Conservation (phyloP, 1,284 basidiomycete genomes). For the Microbotryum intermedium region DNA sequence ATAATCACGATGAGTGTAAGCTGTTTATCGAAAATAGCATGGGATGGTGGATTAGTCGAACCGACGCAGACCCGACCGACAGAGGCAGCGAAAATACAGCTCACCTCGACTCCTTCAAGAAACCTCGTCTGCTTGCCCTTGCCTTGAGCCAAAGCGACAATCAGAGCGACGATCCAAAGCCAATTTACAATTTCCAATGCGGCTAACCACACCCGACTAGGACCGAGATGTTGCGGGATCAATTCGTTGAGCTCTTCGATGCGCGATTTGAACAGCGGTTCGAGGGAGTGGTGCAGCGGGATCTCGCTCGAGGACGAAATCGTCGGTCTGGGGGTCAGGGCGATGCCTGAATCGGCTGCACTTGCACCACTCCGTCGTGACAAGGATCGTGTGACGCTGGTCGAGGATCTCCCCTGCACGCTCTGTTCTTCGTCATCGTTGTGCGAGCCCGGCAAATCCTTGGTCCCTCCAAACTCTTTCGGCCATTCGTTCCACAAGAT, state of each 20-base stretch:
- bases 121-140: constrained; percentile 13
- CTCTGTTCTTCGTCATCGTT: neutral
- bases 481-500: constrained; percentile 19
- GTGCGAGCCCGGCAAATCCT: neutral
- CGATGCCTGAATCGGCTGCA: constrained; percentile 18
- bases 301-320: neutral
- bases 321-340: constrained; percentile 6
- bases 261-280: constrained; percentile 11
- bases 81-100: neutral
- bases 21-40: neutral
- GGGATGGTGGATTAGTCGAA: neutral
- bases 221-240: constrained; percentile 2
- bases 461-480: constrained; percentile 22
- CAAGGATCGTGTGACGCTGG: neutral
- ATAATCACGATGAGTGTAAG: constrained; percentile 21
- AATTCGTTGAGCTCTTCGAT: constrained; percentile 16
- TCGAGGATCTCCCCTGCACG: neutral
- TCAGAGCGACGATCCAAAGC: constrained; percentile 14
- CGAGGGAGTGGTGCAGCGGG: constrained; percentile 11
- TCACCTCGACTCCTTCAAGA: constrained; percentile 27
- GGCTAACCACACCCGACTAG: constrained; percentile 12
- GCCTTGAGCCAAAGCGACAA: constrained; percentile 14
- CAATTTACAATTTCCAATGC: constrained; percentile 13
- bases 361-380: constrained; percentile 3
- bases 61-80: neutral